Percentiles rank a stretch among this genome's conserved stretches.
Evolutionary conservation across 768 basidiomycete genomes (phyloP).

Genomic region (Lactifluus echinatus): DNA sequence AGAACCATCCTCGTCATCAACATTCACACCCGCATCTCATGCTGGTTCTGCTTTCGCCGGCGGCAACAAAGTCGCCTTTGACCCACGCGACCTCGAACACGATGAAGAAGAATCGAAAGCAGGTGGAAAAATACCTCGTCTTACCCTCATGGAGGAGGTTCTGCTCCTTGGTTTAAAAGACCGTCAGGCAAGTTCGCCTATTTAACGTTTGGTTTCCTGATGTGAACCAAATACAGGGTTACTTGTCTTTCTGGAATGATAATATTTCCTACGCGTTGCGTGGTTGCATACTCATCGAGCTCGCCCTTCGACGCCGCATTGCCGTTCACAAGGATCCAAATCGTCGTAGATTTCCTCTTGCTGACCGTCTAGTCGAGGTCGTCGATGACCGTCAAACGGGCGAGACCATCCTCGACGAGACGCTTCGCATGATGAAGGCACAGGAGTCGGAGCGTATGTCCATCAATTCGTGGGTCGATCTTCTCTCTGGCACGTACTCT

Average conservation of each 20-base stretch:
- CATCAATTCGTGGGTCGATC: slow-evolving; percentile 90
- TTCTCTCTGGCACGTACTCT: slow-evolving; percentile 71
- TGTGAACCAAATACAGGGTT: slow-evolving; percentile 45
- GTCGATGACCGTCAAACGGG: slow-evolving; percentile 90
- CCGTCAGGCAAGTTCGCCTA: slow-evolving; percentile 61
- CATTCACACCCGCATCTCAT: slow-evolving; percentile 32
- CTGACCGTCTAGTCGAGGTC: slow-evolving; percentile 83
- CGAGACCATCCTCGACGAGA: slow-evolving; percentile 93
- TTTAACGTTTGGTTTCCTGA: background rate
- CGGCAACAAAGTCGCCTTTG: slow-evolving; percentile 83
- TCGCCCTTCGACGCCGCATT: slow-evolving; percentile 91
- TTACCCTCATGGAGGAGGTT: slow-evolving; percentile 98
- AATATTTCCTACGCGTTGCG: slow-evolving; percentile 98
- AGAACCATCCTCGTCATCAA: slow-evolving; percentile 27
- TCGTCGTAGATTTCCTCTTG: slow-evolving; percentile 60
- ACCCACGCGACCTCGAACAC: slow-evolving; percentile 81
- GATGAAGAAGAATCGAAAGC: slow-evolving; percentile 53
- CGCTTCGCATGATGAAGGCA: slow-evolving; percentile 89
- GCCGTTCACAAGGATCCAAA: slow-evolving; percentile 81
- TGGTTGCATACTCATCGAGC: slow-evolving; percentile 96
- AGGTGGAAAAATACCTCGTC: slow-evolving; percentile 67
- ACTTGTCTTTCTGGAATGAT: slow-evolving; percentile 99
- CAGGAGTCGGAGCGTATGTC: slow-evolving; percentile 67
- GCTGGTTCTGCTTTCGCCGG: slow-evolving; percentile 82
- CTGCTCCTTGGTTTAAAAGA: slow-evolving; percentile 91